Base-by-base conservation (phyloP, 2,329 filamentous ascomycete species). In the Podosphaera xanthii region DNA sequence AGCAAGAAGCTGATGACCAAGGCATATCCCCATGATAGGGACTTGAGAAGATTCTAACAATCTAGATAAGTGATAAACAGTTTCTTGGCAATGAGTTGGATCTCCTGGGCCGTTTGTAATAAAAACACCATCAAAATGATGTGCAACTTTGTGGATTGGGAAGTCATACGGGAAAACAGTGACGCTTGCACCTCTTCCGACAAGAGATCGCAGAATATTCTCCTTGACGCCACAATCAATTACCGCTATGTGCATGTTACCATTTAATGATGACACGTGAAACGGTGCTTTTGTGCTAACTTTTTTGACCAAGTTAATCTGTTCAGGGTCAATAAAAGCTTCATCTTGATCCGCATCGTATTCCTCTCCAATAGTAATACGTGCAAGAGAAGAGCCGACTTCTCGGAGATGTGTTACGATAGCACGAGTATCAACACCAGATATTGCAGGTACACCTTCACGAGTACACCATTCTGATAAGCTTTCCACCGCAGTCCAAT, bases 151-250 rank as follows among this genome's bases (percentile, higher is more conserved):
- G 80, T 97, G 90, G 71, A 98, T 92, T 58, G 90, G 91, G 75
- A 92, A 97, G 76, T 97, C 83, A 74, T 86, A 96, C 61, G 92
- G 92, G 77, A 98, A 94, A 67, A 88, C 87, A 48, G 92, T 97
- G 63, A 94, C 86, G 63, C 87, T 90, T 59, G 90, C 87, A 62
- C 92, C 92, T 63, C 92, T 89, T 73, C 80, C 84, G 69, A 97
- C 90, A 61, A 98, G 78, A 71, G 87, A 94, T 69, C 92, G 88
- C 61, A 98, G 83, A 68, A 98, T 98, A 77, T 98, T 98, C 80
- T 98, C 92, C 81, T 98, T 98, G 66, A 97, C 92, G 76, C 92
- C 92, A 69, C 92, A 98, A 74, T 98, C 92, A 70, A 98, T 85
- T 65, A 98, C 79, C 61, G 91, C 92, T 66, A 98, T 82, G 74